phyloP scores from a whole-genome alignment of 2,329 filamentous ascomycete genomes.

The Penicillium sp. region DNA sequence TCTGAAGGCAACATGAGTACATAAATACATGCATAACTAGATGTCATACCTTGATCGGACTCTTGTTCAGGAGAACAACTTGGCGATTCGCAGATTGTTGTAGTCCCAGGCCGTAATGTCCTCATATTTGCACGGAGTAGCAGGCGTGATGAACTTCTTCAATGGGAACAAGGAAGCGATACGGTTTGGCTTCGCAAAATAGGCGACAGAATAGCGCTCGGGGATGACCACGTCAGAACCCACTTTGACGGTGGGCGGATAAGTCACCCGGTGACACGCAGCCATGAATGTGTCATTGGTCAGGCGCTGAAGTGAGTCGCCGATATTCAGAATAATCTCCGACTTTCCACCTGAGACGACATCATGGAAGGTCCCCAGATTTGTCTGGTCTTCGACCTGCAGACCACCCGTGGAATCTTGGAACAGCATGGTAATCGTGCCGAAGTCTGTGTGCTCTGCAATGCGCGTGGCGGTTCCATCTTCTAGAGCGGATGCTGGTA shows the following conservation, averaged over 20 bases:
- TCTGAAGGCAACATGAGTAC: background rate
- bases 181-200: constrained; percentile 26
- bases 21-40: background rate
- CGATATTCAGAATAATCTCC: constrained; percentile 45
- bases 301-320: constrained; percentile 45
- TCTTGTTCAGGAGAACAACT: constrained; percentile 6
- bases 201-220: constrained; percentile 26
- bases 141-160: constrained; percentile 14
- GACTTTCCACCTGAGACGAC: constrained; percentile 7
- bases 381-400: constrained; percentile 19
- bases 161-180: constrained; percentile 13
- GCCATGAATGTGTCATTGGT: constrained; percentile 45
- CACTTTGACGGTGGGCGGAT: constrained; percentile 12
- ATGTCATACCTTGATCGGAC: background rate
- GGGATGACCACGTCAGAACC: constrained; percentile 22
- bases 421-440: constrained; percentile 44
- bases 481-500: constrained; percentile 36
- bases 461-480: constrained; percentile 40
- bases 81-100: constrained; percentile 17
- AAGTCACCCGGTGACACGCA: constrained; percentile 40
- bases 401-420: constrained; percentile 34
- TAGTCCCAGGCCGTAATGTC: constrained; percentile 20
- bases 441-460: constrained; percentile 46
- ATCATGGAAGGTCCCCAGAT: constrained; percentile 11
- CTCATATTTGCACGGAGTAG: constrained; percentile 15